Percentiles rank a stretch among this genome's conserved stretches.
phyloP scores from a whole-genome alignment of 345 rosid species.

The Arabidopsis suecica region DNA sequence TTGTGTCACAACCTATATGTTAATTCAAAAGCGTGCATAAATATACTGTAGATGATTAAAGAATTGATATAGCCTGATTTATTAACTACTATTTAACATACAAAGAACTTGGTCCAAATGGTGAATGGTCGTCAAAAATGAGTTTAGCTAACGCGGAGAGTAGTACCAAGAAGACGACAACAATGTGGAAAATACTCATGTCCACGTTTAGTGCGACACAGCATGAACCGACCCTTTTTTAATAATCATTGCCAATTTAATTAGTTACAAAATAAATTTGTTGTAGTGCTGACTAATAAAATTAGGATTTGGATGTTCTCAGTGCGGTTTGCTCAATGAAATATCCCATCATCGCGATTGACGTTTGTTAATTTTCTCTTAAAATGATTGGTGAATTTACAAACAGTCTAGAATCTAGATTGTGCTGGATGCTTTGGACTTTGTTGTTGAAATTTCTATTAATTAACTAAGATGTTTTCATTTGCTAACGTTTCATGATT shows the following conservation, averaged over 20 bases:
- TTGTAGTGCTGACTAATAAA: constrained; percentile 20
- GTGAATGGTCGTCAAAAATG: constrained; percentile 4
- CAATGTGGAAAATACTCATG: constrained; percentile 46
- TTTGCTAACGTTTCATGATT: background rate
- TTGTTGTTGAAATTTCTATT: background rate
- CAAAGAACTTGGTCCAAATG: background rate
- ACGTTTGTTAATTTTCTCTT: constrained; percentile 18
- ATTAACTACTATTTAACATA: no score
- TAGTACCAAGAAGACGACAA: constrained; percentile 20
- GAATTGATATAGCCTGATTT: background rate
- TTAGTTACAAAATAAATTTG: background rate
- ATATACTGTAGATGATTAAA: background rate
- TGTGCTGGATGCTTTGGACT: constrained; percentile 21
- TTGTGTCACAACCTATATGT: background rate
- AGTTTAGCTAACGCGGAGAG: constrained; percentile 30
- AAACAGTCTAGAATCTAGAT: constrained; percentile 19
- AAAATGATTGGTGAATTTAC: constrained; percentile 31
- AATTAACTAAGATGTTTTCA: constrained; percentile 4
- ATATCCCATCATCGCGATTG: constrained; percentile 34
- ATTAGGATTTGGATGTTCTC: constrained; percentile 29
- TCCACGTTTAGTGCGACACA: constrained; percentile 56
- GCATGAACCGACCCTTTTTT: constrained; percentile 29
- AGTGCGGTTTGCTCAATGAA: constrained; percentile 28
- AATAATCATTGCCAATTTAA: constrained; percentile 21
- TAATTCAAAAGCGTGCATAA: background rate